Evolutionary conservation across 2,329 filamentous ascomycete genomes (phyloP).

Genomic region (Paradendryphiella salina): DNA sequence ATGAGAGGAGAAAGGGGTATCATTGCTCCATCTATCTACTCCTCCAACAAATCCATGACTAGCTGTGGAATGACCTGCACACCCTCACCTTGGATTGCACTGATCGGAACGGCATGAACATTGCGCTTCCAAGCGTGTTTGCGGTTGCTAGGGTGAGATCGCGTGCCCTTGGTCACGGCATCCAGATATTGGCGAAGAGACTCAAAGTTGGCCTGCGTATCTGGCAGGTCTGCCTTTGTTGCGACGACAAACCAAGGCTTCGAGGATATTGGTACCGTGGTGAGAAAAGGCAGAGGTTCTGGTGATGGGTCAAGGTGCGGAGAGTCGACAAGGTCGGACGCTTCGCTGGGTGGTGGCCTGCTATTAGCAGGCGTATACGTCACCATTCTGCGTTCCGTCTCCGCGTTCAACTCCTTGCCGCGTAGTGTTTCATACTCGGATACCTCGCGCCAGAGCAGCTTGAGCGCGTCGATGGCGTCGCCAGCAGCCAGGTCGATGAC

Average conservation of each 20-base stretch:
- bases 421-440: conserved; percentile 82
- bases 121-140: conserved; percentile 63
- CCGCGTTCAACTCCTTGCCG: conserved; percentile 69
- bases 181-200: conserved; percentile 71
- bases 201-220: conserved; percentile 76
- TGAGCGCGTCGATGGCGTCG: conserved; percentile 76
- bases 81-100: conserved; percentile 84
- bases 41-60: conserved; percentile 66
- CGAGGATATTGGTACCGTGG: conserved; percentile 73
- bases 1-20: conserved; percentile 7
- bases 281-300: conserved; percentile 52
- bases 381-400: conserved; percentile 65
- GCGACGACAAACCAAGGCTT: conserved; percentile 98
- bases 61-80: conserved; percentile 74
- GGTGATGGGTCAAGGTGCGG: conserved; percentile 31
- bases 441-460: conserved; percentile 87
- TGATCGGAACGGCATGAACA: conserved; percentile 75
- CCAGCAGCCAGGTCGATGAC: conserved; percentile 83
- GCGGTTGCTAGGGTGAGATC: conserved; percentile 72
- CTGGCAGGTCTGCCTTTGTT: conserved; percentile 84
- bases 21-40: conserved; percentile 20
- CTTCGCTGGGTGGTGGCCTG: conserved; percentile 16
- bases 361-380: conserved; percentile 50
- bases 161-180: conserved; percentile 63
- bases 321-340: conserved; percentile 25